A percentile compares a stretch with the other conserved stretches of the same genome.
phyloP scores from a whole-genome alignment of 805 yeast species.

The Candida coquimbonensis region DNA sequence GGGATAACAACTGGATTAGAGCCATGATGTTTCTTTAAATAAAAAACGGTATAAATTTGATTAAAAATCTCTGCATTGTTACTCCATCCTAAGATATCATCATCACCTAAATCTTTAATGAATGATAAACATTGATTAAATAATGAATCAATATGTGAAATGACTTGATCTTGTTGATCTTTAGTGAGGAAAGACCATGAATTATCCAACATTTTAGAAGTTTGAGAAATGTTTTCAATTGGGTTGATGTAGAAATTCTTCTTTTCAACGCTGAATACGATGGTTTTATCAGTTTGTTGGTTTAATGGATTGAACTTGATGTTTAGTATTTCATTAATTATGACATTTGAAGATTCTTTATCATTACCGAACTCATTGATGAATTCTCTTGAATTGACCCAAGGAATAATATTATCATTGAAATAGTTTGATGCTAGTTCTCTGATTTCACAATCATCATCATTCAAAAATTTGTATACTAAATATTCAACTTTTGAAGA shows the following conservation, averaged over 20 bases:
- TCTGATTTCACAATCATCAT: conserved; percentile 64
- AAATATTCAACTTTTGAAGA: conserved; percentile 19
- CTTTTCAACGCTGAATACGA: conserved; percentile 59
- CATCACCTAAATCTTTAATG: background rate
- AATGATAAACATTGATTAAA: background rate
- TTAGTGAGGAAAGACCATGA: conserved; percentile 1
- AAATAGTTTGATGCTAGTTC: conserved; percentile 37
- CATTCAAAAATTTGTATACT: conserved; percentile 39
- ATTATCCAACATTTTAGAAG: conserved; percentile 17
- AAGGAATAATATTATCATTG: conserved; percentile 30
- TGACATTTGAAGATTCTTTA: conserved; percentile 5
- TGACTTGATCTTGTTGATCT: background rate
- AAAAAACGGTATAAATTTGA: background rate
- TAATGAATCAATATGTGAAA: background rate
- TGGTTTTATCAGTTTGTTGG: conserved; percentile 28
- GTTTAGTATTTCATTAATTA: conserved; percentile 10
- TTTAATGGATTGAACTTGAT: conserved; percentile 14
- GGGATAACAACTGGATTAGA: background rate
- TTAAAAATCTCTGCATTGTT: conserved; percentile 4
- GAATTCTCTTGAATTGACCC: conserved; percentile 25
- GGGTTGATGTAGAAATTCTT: conserved; percentile 59
- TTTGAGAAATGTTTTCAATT: conserved; percentile 24
- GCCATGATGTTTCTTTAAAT: background rate
- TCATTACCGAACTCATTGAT: conserved; percentile 7
- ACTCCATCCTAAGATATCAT: conserved; percentile 5